Conservation (phyloP, 2,329 filamentous ascomycete species). For the Ascochyta lentis region DNA sequence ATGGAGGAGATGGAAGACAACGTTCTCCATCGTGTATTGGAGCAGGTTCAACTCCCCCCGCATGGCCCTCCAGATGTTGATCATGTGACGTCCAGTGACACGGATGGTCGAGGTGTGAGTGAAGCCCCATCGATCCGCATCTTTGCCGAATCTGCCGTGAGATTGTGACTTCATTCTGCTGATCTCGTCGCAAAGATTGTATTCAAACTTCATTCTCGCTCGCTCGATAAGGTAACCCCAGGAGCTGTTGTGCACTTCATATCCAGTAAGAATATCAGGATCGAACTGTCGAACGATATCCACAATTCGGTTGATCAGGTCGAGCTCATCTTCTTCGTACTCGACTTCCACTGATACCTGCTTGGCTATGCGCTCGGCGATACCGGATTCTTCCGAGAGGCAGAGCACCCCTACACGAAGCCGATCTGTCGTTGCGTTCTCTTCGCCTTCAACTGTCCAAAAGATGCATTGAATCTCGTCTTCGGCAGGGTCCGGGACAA, state of each 20-base stretch:
- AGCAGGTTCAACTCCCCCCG: conserved; percentile 87
- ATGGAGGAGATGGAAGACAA: conserved; percentile 89
- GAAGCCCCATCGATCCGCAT: conserved; percentile 90
- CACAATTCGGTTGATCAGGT: conserved; percentile 83
- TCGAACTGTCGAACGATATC: conserved; percentile 84
- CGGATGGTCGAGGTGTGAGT: conserved; percentile 90
- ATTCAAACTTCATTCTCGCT: conserved; percentile 84
- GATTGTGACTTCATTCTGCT: conserved; percentile 86
- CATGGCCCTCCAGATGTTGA: conserved; percentile 98
- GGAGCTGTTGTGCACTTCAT: conserved; percentile 89
- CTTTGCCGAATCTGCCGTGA: conserved; percentile 83
- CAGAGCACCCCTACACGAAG: conserved; percentile 75
- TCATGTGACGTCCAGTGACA: conserved; percentile 93
- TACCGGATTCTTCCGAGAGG: conserved; percentile 66
- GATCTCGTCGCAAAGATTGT: conserved; percentile 88
- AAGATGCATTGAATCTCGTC: conserved; percentile 90
- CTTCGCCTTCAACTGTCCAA: conserved; percentile 85
- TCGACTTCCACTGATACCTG: conserved; percentile 69
- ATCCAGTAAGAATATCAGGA: conserved; percentile 92
- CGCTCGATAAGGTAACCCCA: conserved; percentile 97
- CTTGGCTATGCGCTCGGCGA: conserved; percentile 68
- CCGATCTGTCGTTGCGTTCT: conserved; percentile 62
- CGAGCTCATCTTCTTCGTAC: conserved; percentile 79
- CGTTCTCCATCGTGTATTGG: conserved; percentile 96
- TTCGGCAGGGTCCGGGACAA: conserved; percentile 87